Conservation (phyloP, 768 basidiomycete genomes). For the Mycena pura region DNA sequence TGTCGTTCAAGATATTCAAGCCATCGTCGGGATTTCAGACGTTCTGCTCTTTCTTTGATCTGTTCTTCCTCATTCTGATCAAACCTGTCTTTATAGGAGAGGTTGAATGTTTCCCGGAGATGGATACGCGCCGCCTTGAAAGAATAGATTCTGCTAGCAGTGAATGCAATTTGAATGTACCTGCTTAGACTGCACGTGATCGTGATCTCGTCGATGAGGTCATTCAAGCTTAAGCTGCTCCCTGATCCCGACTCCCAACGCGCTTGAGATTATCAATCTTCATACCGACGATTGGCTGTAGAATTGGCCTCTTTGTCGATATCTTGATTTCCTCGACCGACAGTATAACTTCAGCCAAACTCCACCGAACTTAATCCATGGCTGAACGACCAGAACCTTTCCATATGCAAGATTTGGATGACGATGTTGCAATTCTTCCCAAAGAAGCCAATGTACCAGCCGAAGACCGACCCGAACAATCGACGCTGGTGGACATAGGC, state of each 20-base stretch:
- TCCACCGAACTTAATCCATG: conserved; percentile 11
- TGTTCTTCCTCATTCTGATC: neutral
- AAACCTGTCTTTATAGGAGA: neutral
- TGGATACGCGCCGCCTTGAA: conserved; percentile 9
- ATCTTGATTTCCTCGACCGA: neutral
- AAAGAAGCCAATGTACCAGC: conserved; percentile 15
- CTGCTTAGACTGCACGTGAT: conserved; percentile 7
- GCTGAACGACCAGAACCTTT: conserved; percentile 16
- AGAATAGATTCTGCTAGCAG: neutral
- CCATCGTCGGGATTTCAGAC: conserved; percentile 41
- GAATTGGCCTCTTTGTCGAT: no score
- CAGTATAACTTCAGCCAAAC: neutral
- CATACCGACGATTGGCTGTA: no score
- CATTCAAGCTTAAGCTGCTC: neutral
- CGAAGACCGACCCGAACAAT: conserved; percentile 18
- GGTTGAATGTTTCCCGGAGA: neutral
- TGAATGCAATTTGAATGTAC: neutral
- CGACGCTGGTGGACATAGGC: conserved; percentile 28
- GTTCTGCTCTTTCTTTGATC: conserved; percentile 31
- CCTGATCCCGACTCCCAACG: neutral
- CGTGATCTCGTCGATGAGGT: conserved; percentile 10
- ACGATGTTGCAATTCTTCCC: conserved; percentile 20
- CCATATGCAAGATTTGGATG: conserved; percentile 32
- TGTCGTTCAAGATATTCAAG: conserved; percentile 47
- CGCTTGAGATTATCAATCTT: no score